phyloP scores from a whole-genome alignment of 1,284 basidiomycete species.

The Rhodotorula sp. region DNA sequence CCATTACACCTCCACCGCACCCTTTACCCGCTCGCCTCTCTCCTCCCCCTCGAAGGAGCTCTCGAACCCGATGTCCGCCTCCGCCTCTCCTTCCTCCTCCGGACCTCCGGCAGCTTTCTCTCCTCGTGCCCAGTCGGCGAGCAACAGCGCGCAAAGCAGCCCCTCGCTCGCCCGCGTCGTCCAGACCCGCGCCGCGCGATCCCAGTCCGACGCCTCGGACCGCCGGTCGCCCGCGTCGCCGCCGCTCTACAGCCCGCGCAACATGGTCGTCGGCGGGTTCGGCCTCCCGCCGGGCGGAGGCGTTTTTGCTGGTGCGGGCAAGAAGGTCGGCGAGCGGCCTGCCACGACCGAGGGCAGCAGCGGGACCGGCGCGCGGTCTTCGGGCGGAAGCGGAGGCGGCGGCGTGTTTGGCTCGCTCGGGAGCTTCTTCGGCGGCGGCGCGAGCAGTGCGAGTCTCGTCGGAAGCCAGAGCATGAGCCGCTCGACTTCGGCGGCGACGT shows the following conservation, averaged over 20 bases:
- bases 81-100: neutral
- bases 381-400: neutral
- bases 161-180: constrained; percentile 6
- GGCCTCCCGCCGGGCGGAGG: constrained; percentile 15
- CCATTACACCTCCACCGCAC: neutral
- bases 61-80: neutral
- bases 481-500: constrained; percentile 3
- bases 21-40: constrained; percentile 8
- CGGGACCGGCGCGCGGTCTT: neutral
- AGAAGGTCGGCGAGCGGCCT: neutral
- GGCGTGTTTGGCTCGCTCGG: constrained; percentile 24
- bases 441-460: neutral
- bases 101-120: neutral
- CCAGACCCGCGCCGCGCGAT: constrained; percentile 17
- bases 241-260: constrained; percentile 1
- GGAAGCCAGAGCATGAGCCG: constrained; percentile 9
- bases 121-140: neutral
- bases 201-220: constrained; percentile 26
- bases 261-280: constrained; percentile 15
- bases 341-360: neutral
- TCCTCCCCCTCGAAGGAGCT: constrained; percentile 10
- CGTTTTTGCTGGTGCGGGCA: constrained; percentile 4
- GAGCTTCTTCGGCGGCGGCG: constrained; percentile 16
- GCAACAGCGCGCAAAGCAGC: neutral
- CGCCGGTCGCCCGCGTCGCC: constrained; percentile 14